Percentiles rank a stretch among this genome's conserved stretches.
These are phyloP conservation scores for Alternaria brassicae DNA, from an alignment of 2,329 filamentous ascomycete genomes.

Conservation along the genomic window DNA sequence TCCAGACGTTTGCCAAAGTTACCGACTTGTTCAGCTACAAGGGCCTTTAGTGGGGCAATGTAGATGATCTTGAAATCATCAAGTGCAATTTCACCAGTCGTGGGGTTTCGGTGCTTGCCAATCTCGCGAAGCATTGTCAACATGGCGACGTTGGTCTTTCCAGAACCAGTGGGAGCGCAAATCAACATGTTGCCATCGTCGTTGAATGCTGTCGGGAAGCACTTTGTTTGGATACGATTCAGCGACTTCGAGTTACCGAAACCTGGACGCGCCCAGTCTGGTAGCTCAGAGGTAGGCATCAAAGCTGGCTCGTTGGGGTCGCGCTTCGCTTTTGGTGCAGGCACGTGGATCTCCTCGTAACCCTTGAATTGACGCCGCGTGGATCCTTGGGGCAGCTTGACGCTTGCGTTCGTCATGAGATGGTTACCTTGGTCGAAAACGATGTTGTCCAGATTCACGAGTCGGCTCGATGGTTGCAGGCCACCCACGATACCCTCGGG, in stretches of 20 bases:
- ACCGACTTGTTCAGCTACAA: constrained; percentile 97
- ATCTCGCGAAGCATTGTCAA: constrained; percentile 94
- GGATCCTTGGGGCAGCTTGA: constrained; percentile 90
- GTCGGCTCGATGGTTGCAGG: constrained; percentile 83
- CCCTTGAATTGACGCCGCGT: constrained; percentile 97
- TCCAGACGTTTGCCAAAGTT: constrained; percentile 94
- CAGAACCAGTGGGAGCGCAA: constrained; percentile 94
- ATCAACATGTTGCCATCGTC: constrained; percentile 98
- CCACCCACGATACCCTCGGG: constrained; percentile 72
- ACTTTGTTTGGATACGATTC: constrained; percentile 95
- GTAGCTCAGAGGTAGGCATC: constrained; percentile 85
- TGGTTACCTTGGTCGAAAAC: constrained; percentile 98
- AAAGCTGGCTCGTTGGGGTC: constrained; percentile 77
- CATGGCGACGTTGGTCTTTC: constrained; percentile 99
- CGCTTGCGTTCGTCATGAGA: constrained; percentile 98
- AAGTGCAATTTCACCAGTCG: constrained; percentile 91
- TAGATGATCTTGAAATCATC: constrained; percentile 99
- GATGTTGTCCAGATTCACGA: constrained; percentile 94
- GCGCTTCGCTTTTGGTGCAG: constrained; percentile 84
- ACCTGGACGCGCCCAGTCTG: constrained; percentile 86
- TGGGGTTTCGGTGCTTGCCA: constrained; percentile 87
- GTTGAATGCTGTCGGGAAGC: constrained; percentile 87
- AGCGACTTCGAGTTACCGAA: constrained; percentile 87
- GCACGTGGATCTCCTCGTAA: constrained; percentile 98
- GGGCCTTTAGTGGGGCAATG: constrained; percentile 91